Base-by-base conservation (phyloP, 495 filamentous ascomycete genomes). In the Bacidia gigantensis region DNA sequence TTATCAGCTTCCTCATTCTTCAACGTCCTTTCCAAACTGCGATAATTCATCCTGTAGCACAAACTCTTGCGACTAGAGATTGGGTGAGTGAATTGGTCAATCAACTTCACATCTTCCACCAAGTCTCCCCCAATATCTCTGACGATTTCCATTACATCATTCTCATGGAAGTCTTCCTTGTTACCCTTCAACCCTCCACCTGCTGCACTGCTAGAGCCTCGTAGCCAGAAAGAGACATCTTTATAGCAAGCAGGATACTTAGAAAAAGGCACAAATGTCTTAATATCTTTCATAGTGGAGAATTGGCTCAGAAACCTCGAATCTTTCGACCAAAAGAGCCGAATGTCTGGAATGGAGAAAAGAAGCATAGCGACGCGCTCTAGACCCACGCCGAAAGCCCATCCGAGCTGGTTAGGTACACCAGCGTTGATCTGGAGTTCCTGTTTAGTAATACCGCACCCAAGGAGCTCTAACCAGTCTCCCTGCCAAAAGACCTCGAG, bases 351-450 rank as follows among this genome's bases (percentile, higher is more conserved):
- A 46, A 98, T 93, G 43, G 83, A 81, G 67, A 95, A 98, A 3
- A 98, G 75, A 24, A 98, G 73, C 93, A 98, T 98, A 42, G 92
- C 89, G 49, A 98, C 84, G 49, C 92, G 77, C 62, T 98, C 92
- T 21, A 97, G 73, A 10, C 92, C 92, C 12, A 96, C 71, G 22
- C 92, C 93, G 61, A 96, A 98, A 7, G 92, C 93, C 93, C 92
- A 98, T 11, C 93, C 90, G 14, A 95, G 59, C 56, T 87, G 78
- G 26, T 76, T 64, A 3, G 86, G 81, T 17, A 84, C 80, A 44
- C 80, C 83, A 1, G 90, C 89, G 53, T 86, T 80, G 63, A 74
- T 77, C 47, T 86, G 75, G 10, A 98, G 66, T 20, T 81, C 72
- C 62, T 98, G 92, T 64, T 84, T 77, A 45, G 85, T 81, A 17